Evolutionary conservation across 169 alveolate genomes (phyloP), one percentile per base, ranked within the genome.

Genomic region (Eimeria necatrix): DNA sequence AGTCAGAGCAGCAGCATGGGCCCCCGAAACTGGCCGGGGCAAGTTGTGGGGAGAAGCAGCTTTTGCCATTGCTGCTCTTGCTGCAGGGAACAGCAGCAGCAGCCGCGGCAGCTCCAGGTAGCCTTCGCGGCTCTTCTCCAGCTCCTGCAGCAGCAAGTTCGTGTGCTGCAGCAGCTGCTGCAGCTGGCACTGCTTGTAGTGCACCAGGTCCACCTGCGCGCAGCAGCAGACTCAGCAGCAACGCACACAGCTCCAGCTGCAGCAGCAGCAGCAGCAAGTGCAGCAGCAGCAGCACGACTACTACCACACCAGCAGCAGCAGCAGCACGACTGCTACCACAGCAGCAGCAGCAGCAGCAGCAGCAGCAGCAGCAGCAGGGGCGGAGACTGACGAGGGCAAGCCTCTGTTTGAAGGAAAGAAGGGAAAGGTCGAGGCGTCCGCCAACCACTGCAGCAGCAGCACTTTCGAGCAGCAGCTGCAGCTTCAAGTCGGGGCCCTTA

Each of bases 121-220:
- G 6, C 80, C 80, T 9, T 18, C 80, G 16, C 80, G 26, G n/a
- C 18, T 18, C 46, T 68, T 68, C 32, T 68, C 80, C 49, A 68
- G 10, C 26, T 68, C 48, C 48, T 68, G 80, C 32, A 68, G 80
- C 80, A 68, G 80, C 80, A 68, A 16, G 32, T 32, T 24, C 48
- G 80, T 32, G 4, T 68, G 80, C 80, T 68, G 80, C 32, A 32
- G 22, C 80, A 18, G 10, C 80, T 68, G 80, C 80, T 68, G 80
- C 80, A 68, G 32, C 80, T 68, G 80, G 80, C 32, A 68, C 32
- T 68, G 80, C 80, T 68, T 68, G 32, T 68, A 68, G 14, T 32
- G 80, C 46, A 68, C 49, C 46, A 68, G 46, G 7, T 68, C 80
- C 49, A 32, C 80, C 80, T 68, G 80, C 10, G 22, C 32, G 12